Evolutionary conservation across 2,329 filamentous ascomycete genomes (phyloP).

Genomic region (Stromatinia cepivora): DNA sequence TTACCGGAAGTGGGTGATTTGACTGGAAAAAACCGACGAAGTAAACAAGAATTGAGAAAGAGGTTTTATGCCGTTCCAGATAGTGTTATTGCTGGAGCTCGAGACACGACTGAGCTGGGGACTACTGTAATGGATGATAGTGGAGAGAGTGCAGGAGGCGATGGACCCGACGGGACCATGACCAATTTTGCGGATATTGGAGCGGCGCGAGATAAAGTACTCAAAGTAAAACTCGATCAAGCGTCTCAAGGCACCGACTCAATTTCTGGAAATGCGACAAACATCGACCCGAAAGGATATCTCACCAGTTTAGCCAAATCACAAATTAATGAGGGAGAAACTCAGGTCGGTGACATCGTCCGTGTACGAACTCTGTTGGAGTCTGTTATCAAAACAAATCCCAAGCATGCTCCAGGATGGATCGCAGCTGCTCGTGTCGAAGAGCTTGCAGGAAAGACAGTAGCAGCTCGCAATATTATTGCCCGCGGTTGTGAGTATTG

Average conservation of each 20-base stretch:
- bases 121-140: slow-evolving; percentile 87
- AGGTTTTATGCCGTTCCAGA: slow-evolving; percentile 96
- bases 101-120: slow-evolving; percentile 77
- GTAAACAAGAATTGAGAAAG: slow-evolving; percentile 78
- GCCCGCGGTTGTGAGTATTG: slow-evolving; percentile 86
- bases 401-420: slow-evolving; percentile 92
- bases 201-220: slow-evolving; percentile 90
- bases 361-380: slow-evolving; percentile 89
- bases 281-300: slow-evolving; percentile 93
- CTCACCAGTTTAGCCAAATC: slow-evolving; percentile 87
- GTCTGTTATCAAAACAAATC: slow-evolving; percentile 96
- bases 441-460: slow-evolving; percentile 87
- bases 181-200: slow-evolving; percentile 98
- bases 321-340: slow-evolving; percentile 74
- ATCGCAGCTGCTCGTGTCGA: slow-evolving; percentile 92
- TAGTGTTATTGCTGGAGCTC: slow-evolving; percentile 85
- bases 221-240: slow-evolving; percentile 91
- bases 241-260: slow-evolving; percentile 74
- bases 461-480: slow-evolving; percentile 85
- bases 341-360: slow-evolving; percentile 91
- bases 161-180: slow-evolving; percentile 73
- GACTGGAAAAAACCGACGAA: slow-evolving; percentile 88
- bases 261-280: slow-evolving; percentile 77
- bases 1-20: slow-evolving; percentile 95
- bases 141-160: slow-evolving; percentile 47